Evolutionary conservation across 2,329 filamentous ascomycete genomes (phyloP).

Genomic region (Metarhizium anisopliae): DNA sequence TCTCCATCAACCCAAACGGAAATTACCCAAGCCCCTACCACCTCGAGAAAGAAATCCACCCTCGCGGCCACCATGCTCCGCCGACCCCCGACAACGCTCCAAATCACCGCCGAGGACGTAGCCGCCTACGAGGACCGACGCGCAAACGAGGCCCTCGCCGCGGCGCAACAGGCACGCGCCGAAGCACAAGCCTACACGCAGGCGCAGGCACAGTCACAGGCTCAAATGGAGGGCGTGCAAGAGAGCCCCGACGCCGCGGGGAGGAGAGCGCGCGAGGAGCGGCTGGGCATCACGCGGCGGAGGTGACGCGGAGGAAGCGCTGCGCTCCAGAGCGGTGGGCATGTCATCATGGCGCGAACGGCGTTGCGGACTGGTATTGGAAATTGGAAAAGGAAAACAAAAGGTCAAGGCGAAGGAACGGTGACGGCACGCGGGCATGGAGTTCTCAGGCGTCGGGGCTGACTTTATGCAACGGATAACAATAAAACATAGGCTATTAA

Average conservation of each 20-base stretch:
- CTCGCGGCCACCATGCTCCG: slow-evolving; percentile 45
- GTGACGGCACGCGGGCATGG: background rate
- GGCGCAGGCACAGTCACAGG: background rate
- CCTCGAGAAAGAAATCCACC: no score
- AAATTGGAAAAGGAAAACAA: background rate
- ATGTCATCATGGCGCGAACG: no score
- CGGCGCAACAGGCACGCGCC: slow-evolving; percentile 16
- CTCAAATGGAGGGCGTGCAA: slow-evolving; percentile 10
- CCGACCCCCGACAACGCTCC: slow-evolving; percentile 57
- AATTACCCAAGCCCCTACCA: no score
- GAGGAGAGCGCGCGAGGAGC: slow-evolving; percentile 26
- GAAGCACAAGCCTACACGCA: background rate
- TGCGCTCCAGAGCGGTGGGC: no score
- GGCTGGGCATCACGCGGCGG: slow-evolving; percentile 25
- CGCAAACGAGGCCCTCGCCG: slow-evolving; percentile 29
- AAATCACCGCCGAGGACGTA: slow-evolving; percentile 61
- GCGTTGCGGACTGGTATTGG: background rate
- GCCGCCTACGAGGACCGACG: slow-evolving; percentile 60
- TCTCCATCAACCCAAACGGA: background rate
- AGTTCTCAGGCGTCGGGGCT: background rate
- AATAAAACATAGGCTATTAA: background rate
- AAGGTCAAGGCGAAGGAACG: background rate
- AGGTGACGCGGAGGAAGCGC: background rate
- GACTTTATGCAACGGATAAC: background rate
- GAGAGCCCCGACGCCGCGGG: slow-evolving; percentile 6